Base-by-base conservation (phyloP, 2,329 filamentous ascomycete genomes). In the Byssoonygena ceratinophila region DNA sequence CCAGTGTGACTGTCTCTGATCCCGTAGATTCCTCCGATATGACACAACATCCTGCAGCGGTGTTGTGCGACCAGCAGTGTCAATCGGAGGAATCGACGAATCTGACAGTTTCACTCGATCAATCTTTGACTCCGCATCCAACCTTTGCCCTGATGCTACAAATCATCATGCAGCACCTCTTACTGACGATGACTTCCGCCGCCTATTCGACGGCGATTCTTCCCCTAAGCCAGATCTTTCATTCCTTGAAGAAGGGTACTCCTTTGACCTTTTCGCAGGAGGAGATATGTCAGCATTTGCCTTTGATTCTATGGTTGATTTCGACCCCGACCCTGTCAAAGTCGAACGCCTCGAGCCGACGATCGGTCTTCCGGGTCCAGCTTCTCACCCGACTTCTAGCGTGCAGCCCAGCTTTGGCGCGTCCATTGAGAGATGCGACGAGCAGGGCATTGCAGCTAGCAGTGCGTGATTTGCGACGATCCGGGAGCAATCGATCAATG, bases 1-100 rank as follows among this genome's bases (percentile, higher is more conserved):
- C 68, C 34, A 70, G 63, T 51, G 60, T 67, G 54, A 66, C 67
- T 59, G 65, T 67, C 60, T 66, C 66, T 59, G 67, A 65, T 67
- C 68, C 71, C 66, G 69, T 71, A 69, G 68, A 74, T 74, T 79
- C 84, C 74, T 79, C 86, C 82, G 87, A 94, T 80, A 75, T 81
- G 92, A 92, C 90, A 96, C 92, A 96, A 96, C 90, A 94, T 95
- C 90, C 92, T 97, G 92, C 92, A 79, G 92, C 80, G 90, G 84
- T 96, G 91, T 96, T 97, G 92, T 97, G 85, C 73, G 92, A 95
- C 92, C 92, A 94, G 92, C 92, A 85, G 92, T 98, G 92, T 97
- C 92, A 82, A 84, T 91, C 86, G 85, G 80, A 75, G 77, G 79
- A 61, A 61, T 71, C 68, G 70, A 70, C 63, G 66, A 63, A 65